Conservation (phyloP, 116 monocot genomes). For the Dioscorea cayenensis region DNA sequence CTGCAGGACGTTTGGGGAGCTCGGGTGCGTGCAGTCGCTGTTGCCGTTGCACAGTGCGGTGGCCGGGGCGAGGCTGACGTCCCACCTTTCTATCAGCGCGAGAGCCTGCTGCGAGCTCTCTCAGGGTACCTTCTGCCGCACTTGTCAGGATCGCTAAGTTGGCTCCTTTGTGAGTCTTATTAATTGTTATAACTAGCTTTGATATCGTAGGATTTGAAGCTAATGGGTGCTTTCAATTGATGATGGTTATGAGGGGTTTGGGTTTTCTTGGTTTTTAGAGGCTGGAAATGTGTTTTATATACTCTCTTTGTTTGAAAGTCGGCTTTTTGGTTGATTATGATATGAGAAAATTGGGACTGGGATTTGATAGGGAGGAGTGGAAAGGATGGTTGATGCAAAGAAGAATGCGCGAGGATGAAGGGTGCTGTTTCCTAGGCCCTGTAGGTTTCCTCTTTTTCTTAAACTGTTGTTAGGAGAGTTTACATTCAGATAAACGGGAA, state of each 20-base stretch:
- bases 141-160: constrained; percentile 73
- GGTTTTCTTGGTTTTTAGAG: not conserved
- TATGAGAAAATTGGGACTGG: constrained; percentile 35
- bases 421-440: constrained; percentile 15
- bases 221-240: not conserved
- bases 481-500: too few relatives aligned
- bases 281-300: constrained; percentile 7
- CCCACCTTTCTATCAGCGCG: constrained; percentile 65
- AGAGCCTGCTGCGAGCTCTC: constrained; percentile 95
- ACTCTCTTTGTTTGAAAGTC: constrained; percentile 6
- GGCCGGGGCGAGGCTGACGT: constrained; percentile 50
- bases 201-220: not conserved
- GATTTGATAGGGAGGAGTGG: constrained; percentile 49
- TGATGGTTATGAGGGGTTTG: not conserved
- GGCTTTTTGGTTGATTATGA: constrained; percentile 17
- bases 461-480: too few relatives aligned
- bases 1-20: constrained; percentile 10
- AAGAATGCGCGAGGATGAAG: constrained; percentile 16
- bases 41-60: constrained; percentile 32
- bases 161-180: constrained; percentile 33
- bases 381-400: constrained; percentile 51
- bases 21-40: constrained; percentile 29
- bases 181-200: not conserved
- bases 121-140: constrained; percentile 88
- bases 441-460: constrained; percentile 26